Evolutionary conservation across 108 stramenopile species (phyloP).

Genomic region (Asterionellopsis glacialis): DNA sequence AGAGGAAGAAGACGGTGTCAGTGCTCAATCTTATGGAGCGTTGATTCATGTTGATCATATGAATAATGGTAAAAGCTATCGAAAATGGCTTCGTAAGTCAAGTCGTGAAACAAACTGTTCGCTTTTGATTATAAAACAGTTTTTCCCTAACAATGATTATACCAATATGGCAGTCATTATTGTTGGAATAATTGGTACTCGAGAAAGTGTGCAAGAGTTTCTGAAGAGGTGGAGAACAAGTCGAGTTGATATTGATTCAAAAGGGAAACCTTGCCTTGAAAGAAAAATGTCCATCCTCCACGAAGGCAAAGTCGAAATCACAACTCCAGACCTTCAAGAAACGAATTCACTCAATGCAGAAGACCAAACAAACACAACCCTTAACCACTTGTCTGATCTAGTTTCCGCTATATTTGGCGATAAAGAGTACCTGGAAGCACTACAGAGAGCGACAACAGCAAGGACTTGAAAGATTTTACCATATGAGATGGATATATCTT

Average conservation of each 20-base stretch:
- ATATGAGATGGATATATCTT: no score
- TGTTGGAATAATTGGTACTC: conserved; percentile 45
- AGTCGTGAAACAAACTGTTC: conserved; percentile 20
- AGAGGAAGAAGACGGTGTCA: conserved; percentile 7
- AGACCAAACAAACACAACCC: conserved; percentile 1
- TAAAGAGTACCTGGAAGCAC: no score
- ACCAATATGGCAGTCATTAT: conserved; percentile 40
- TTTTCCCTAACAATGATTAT: conserved; percentile 11
- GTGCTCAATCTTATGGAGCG: conserved; percentile 30
- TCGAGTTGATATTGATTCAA: conserved; percentile 70
- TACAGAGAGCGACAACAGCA: no score
- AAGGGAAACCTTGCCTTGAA: conserved; percentile 62
- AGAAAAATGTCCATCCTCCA: conserved; percentile 57
- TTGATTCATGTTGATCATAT: conserved; percentile 78
- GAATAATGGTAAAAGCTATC: conserved; percentile 65
- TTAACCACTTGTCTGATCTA: neutral
- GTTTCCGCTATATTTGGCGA: conserved; percentile 1
- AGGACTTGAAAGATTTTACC: no score
- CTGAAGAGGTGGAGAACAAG: conserved; percentile 75
- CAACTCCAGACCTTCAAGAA: neutral
- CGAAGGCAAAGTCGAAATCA: conserved; percentile 26
- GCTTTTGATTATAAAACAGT: conserved; percentile 29
- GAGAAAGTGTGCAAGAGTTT: conserved; percentile 22
- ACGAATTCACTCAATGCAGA: neutral
- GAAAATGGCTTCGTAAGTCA: conserved; percentile 64